Conservation (phyloP, 306 rosid species). For the Fragaria iinumae region DNA sequence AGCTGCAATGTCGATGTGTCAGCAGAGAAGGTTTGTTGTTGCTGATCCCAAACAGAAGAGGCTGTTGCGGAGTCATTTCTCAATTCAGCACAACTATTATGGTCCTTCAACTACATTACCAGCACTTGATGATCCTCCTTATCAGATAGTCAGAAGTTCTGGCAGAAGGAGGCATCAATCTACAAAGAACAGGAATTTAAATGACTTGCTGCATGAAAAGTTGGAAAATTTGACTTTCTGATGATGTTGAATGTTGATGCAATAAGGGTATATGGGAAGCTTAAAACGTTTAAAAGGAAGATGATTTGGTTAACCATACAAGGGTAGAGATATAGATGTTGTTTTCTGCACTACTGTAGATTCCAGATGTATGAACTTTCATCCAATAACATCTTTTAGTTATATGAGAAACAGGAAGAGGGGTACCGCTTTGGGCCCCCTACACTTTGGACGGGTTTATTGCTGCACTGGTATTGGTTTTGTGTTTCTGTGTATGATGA, state of each 20-base stretch:
- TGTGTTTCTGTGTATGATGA: background rate
- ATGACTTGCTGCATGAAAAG: slow-evolving; percentile 22
- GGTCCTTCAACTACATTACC: slow-evolving; percentile 18
- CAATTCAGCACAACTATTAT: slow-evolving; percentile 15
- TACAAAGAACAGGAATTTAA: background rate
- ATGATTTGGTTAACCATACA: background rate
- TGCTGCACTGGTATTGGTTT: background rate
- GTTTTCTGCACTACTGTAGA: background rate
- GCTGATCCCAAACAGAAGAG: slow-evolving; percentile 24
- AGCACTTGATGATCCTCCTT: slow-evolving; percentile 2
- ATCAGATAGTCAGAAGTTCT: slow-evolving; percentile 16
- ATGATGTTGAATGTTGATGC: background rate
- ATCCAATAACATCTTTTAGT: background rate
- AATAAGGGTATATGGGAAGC: background rate
- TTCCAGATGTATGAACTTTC: background rate
- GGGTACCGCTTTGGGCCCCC: background rate
- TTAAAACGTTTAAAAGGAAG: background rate
- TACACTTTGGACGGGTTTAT: background rate
- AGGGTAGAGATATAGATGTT: background rate
- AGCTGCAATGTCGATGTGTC: slow-evolving; percentile 24
- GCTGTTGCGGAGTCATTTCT: slow-evolving; percentile 24
- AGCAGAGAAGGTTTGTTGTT: slow-evolving; percentile 25
- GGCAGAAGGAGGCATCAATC: slow-evolving; percentile 13
- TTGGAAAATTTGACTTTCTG: slow-evolving; percentile 22
- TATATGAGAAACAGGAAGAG: background rate